These are phyloP conservation scores for Adenanthera pavonina DNA, from an alignment of 306 rosid genomes.

Conservation along the genomic window DNA sequence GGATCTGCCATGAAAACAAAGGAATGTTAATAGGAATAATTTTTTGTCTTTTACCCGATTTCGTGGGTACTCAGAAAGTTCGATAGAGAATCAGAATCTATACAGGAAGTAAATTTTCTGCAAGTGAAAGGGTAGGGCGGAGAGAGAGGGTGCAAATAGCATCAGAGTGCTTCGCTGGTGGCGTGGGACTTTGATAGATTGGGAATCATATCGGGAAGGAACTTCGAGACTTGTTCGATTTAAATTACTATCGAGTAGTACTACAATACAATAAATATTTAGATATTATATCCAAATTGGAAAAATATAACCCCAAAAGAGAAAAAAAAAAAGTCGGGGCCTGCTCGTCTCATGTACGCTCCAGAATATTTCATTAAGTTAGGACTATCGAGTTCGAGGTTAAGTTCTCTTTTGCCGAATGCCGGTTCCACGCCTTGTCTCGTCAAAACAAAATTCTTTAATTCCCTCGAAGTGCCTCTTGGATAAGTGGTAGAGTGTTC, in stretches of 20 bases:
- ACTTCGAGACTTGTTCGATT: not conserved
- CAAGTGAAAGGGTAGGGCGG: not conserved
- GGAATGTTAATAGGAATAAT: conserved; percentile 25
- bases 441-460: too few relatives aligned
- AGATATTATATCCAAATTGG: not conserved
- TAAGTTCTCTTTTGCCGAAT: too few relatives aligned
- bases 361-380: too few relatives aligned
- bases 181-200: conserved; percentile 17
- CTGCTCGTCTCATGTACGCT: too few relatives aligned
- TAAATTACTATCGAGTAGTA: not conserved
- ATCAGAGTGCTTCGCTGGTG: not conserved
- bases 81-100: conserved; percentile 29
- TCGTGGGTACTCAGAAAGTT: conserved; percentile 9
- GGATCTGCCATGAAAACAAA: conserved; percentile 66
- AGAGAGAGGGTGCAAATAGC: not conserved
- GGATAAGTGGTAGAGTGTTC: too few relatives aligned
- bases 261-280: not conserved
- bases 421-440: too few relatives aligned
- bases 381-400: too few relatives aligned
- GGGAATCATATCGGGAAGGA: conserved; percentile 11
- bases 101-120: conserved; percentile 27
- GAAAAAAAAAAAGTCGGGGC: too few relatives aligned
- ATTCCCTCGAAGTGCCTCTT: too few relatives aligned
- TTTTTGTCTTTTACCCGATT: not conserved
- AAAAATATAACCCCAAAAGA: not conserved